Percentiles rank a stretch among this genome's conserved stretches.
phyloP scores from a whole-genome alignment of 176 grass and related monocot genomes.

The Poa annua region DNA sequence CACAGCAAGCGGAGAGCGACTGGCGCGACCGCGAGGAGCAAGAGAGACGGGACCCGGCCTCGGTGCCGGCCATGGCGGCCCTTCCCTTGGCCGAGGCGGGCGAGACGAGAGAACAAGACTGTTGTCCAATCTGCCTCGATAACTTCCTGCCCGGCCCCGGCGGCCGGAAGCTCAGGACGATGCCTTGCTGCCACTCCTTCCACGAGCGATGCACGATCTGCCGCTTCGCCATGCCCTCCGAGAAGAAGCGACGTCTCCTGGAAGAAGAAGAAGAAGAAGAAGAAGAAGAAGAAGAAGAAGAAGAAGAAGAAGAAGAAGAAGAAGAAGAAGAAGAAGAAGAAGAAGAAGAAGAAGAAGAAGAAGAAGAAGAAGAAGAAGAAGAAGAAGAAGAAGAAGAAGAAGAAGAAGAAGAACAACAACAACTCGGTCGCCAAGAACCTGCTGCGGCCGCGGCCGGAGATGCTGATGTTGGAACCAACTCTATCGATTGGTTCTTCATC shows the following conservation, averaged over 20 bases:
- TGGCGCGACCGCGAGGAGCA: neutral
- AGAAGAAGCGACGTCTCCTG: neutral
- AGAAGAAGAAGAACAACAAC: neutral
- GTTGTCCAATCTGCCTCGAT: neutral
- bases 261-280: neutral
- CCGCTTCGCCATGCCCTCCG: neutral
- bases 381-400: neutral
- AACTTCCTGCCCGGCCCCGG: neutral
- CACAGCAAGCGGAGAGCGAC: neutral
- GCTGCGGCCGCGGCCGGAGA: neutral
- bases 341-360: neutral
- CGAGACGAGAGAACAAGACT: neutral
- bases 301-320: neutral
- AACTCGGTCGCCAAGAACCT: neutral
- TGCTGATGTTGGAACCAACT: too few species aligned
- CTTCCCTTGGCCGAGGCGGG: neutral
- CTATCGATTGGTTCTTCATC: neutral
- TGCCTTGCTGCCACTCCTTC: conserved; percentile 1
- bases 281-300: neutral
- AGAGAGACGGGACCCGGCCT: neutral
- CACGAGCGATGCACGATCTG: neutral
- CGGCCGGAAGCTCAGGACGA: neutral
- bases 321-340: neutral
- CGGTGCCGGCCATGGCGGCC: neutral
- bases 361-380: neutral